Conservation (phyloP, 331 rosid genomes). For the Arachis monticola region DNA sequence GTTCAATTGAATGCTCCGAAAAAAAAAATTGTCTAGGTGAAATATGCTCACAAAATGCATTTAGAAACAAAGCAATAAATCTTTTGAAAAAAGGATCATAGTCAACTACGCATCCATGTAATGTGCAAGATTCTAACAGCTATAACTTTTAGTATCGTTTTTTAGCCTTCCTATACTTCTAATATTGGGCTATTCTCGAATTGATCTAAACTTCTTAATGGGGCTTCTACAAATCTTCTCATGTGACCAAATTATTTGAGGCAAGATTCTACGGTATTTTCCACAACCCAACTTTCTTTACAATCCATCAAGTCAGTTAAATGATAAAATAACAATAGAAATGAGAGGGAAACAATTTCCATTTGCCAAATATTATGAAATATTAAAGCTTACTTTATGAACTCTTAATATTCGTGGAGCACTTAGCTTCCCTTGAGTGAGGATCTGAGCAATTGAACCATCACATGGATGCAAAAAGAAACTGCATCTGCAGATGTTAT, state of each 20-base stretch:
- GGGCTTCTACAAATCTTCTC: not conserved
- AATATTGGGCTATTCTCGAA: not conserved
- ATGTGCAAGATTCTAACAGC: not conserved
- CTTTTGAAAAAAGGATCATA: no score
- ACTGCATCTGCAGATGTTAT: constrained; percentile 73
- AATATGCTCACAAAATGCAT: constrained; percentile 11
- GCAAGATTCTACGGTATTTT: not conserved
- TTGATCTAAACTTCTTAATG: not conserved
- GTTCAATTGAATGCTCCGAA: not conserved
- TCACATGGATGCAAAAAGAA: constrained; percentile 85
- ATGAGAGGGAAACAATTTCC: constrained; percentile 18
- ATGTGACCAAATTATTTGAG: not conserved
- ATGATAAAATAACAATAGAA: not conserved
- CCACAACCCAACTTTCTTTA: not conserved
- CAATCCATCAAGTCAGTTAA: not conserved
- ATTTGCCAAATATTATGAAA: constrained; percentile 9
- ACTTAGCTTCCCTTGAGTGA: constrained; percentile 87
- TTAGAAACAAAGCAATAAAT: not conserved
- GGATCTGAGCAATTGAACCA: constrained; percentile 72
- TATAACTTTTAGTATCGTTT: not conserved
- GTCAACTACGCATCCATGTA: not conserved
- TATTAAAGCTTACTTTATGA: constrained; percentile 63
- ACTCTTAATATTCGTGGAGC: constrained; percentile 94
- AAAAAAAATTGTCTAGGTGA: not conserved
- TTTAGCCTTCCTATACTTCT: not conserved